Evolutionary conservation across 352 stramenopile species (phyloP).

Genomic region (Phytophthora tubulina): DNA sequence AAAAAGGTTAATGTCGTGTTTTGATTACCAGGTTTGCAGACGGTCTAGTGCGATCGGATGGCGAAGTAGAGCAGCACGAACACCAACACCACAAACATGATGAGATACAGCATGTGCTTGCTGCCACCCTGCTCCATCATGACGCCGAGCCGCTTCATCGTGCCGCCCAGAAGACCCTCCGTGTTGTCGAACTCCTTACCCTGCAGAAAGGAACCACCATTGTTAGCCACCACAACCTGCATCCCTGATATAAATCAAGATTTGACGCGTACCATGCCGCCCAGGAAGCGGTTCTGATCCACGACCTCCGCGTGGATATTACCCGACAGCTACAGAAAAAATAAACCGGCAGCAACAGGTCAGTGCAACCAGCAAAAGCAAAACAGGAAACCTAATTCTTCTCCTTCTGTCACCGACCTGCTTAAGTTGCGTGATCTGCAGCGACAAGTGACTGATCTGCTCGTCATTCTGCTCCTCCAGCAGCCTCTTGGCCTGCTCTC

Average conservation of each 20-base stretch:
- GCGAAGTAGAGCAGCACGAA: slow-evolving; percentile 88
- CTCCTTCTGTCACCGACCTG: slow-evolving; percentile 49
- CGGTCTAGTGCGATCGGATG: slow-evolving; percentile 73
- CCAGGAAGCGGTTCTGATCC: slow-evolving; percentile 86
- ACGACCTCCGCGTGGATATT: slow-evolving; percentile 85
- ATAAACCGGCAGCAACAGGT: slow-evolving; percentile 1
- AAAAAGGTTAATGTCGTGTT: slow-evolving; percentile 10
- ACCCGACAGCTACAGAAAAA: slow-evolving; percentile 63
- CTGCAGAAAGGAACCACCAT: slow-evolving; percentile 33
- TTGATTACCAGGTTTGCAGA: slow-evolving; percentile 20
- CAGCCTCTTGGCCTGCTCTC: slow-evolving; percentile 80
- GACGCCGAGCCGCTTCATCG: slow-evolving; percentile 85
- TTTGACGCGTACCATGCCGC: slow-evolving; percentile 69
- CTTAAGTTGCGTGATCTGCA: slow-evolving; percentile 89
- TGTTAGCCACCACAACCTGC: not conserved
- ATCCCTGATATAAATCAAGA: not conserved
- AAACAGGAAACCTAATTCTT: not conserved
- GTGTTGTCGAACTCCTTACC: slow-evolving; percentile 90
- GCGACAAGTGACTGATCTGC: slow-evolving; percentile 88
- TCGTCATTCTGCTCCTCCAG: slow-evolving; percentile 91
- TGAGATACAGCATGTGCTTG: slow-evolving; percentile 92
- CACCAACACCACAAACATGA: slow-evolving; percentile 86
- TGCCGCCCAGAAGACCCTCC: slow-evolving; percentile 80
- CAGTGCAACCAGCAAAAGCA: not conserved
- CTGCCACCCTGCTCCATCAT: slow-evolving; percentile 91